Evolutionary conservation across 768 basidiomycete genomes (phyloP).

Genomic region (Macrolepiota fuliginosa): DNA sequence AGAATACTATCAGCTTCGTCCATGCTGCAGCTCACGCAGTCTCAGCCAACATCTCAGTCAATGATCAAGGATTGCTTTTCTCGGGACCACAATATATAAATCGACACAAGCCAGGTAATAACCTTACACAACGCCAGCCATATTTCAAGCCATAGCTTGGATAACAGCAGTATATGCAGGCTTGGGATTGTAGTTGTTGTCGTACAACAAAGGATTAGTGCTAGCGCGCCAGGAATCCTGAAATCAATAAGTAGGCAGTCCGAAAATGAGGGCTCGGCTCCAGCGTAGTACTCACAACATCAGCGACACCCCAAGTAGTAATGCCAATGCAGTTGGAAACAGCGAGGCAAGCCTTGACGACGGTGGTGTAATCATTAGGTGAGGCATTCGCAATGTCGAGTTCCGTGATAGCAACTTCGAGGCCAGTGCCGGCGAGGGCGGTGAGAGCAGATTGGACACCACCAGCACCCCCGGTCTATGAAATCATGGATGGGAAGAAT

Average conservation of each 20-base stretch:
- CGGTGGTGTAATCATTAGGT: conserved; percentile 41
- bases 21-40: too few relatives aligned
- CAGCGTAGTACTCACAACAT: conserved; percentile 29
- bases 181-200: conserved; percentile 46
- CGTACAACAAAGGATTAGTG: conserved; percentile 42
- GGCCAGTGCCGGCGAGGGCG: conserved; percentile 38
- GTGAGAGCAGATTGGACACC: conserved; percentile 42
- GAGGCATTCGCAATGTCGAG: conserved; percentile 38
- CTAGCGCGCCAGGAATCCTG: conserved; percentile 48
- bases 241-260: background rate
- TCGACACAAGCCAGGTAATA: too few relatives aligned
- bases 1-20: too few relatives aligned
- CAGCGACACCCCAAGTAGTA: conserved; percentile 49
- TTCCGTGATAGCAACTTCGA: conserved; percentile 48
- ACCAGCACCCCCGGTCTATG: conserved; percentile 35
- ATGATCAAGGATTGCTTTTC: too few relatives aligned
- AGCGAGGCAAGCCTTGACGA: conserved; percentile 43
- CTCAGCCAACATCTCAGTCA: background rate
- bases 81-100: too few relatives aligned
- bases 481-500: background rate
- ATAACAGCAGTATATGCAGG: conserved; percentile 33
- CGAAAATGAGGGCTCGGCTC: background rate
- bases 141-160: conserved; percentile 12
- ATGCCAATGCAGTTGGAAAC: conserved; percentile 42
- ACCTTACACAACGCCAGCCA: background rate